These are phyloP conservation scores for Phaffomyces opuntiae DNA, from an alignment of 805 yeast genomes.

Conservation along the genomic window DNA sequence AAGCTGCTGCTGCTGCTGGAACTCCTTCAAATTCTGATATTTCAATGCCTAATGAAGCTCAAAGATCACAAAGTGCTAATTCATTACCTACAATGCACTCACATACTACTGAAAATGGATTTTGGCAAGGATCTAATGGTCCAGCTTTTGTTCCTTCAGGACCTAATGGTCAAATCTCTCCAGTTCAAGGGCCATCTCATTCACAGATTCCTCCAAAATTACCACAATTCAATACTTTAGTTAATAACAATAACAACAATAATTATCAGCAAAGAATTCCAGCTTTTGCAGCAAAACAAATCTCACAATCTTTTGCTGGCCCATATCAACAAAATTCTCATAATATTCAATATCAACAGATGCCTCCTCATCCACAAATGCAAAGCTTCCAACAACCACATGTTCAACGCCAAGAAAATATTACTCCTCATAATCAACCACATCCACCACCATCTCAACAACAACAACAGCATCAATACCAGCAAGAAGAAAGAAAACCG, in stretches of 20 bases:
- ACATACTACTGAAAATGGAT: constrained; percentile 1
- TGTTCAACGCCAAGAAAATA: constrained; percentile 22
- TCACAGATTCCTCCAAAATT: constrained; percentile 11
- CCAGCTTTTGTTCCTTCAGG: neutral
- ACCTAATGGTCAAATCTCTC: neutral
- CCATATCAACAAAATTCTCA: constrained; percentile 3
- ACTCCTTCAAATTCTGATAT: neutral
- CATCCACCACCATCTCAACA: neutral
- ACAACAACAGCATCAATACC: constrained; percentile 20
- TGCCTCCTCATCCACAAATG: constrained; percentile 12
- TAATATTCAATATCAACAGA: constrained; percentile 11
- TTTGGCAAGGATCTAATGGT: constrained; percentile 8
- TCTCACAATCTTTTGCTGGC: constrained; percentile 17
- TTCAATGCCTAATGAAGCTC: neutral
- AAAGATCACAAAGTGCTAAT: constrained; percentile 1
- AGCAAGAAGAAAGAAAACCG: constrained; percentile 17
- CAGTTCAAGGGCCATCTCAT: constrained; percentile 7
- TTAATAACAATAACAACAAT: neutral
- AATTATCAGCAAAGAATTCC: neutral
- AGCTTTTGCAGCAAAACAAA: constrained; percentile 2
- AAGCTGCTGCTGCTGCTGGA: constrained; percentile 19
- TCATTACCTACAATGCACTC: constrained; percentile 1
- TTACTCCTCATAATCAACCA: neutral
- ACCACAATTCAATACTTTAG: constrained; percentile 4
- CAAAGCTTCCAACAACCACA: constrained; percentile 17